A percentile compares a stretch with the other conserved stretches of the same genome.
These are phyloP conservation scores for Leishmania braziliensis DNA, from an alignment of 208 protist species.

Conservation along the genomic window DNA sequence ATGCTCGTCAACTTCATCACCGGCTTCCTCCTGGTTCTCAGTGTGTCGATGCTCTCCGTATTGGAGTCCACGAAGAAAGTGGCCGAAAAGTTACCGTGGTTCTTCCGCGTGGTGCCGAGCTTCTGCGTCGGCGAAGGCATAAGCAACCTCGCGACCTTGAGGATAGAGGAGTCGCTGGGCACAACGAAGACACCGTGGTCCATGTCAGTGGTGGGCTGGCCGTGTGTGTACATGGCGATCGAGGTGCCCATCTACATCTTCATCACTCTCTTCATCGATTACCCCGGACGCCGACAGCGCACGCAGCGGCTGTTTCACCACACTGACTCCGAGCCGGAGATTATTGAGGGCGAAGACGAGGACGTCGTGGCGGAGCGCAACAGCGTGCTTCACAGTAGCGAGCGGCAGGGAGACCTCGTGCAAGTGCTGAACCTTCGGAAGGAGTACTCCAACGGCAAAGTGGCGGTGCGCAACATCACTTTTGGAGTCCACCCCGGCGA, in stretches of 20 bases:
- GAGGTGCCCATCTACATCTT: slow-evolving; percentile 60
- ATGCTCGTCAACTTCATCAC: slow-evolving; percentile 79
- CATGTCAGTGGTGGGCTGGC: slow-evolving; percentile 53
- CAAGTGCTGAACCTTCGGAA: slow-evolving; percentile 64
- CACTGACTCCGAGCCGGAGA: slow-evolving; percentile 26
- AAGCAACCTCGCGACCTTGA: slow-evolving; percentile 52
- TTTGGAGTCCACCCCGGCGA: slow-evolving; percentile 74
- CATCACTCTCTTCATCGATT: slow-evolving; percentile 71
- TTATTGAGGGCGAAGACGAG: slow-evolving; percentile 43
- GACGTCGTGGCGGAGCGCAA: slow-evolving; percentile 47
- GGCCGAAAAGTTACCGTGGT: slow-evolving; percentile 40
- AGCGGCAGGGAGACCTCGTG: slow-evolving; percentile 46
- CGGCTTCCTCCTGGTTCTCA: slow-evolving; percentile 73
- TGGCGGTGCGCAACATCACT: slow-evolving; percentile 68
- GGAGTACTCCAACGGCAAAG: slow-evolving; percentile 65
- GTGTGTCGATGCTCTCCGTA: slow-evolving; percentile 51
- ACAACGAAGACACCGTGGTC: slow-evolving; percentile 35
- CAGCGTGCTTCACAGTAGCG: slow-evolving; percentile 35
- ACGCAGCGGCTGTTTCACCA: slow-evolving; percentile 19
- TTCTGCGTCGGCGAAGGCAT: slow-evolving; percentile 84
- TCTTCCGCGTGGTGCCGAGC: slow-evolving; percentile 72
- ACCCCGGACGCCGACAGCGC: slow-evolving; percentile 49
- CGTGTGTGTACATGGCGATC: slow-evolving; percentile 62
- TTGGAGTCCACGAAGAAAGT: slow-evolving; percentile 46
- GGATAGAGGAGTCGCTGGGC: slow-evolving; percentile 32